A percentile compares a stretch with the other conserved stretches of the same genome.
phyloP scores from a whole-genome alignment of 2,329 filamentous ascomycete genomes.

The Aspergillus floridensis region DNA sequence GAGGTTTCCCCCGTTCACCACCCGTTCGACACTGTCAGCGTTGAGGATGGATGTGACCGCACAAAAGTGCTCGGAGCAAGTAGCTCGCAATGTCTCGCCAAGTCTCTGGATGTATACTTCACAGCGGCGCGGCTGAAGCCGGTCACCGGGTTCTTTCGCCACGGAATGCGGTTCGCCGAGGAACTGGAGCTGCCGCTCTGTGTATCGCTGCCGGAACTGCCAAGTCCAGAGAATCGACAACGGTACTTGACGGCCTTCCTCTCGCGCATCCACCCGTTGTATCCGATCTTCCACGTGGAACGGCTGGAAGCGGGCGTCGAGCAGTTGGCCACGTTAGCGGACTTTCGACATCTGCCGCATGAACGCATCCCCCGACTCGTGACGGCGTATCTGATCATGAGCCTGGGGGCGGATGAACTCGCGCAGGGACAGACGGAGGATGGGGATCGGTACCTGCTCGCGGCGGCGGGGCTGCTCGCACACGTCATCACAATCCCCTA shows the following conservation, averaged over 20 bases:
- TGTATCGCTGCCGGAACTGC: constrained; percentile 10
- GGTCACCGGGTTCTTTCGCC: constrained; percentile 12
- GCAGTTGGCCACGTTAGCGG: neutral
- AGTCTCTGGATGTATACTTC: constrained; percentile 18
- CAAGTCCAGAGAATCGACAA: neutral
- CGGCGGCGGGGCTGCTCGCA: constrained; percentile 10
- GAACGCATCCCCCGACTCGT: constrained; percentile 6
- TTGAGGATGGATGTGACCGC: constrained; percentile 14
- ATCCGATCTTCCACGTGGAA: constrained; percentile 6
- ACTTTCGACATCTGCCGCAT: constrained; percentile 1
- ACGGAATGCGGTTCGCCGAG: constrained; percentile 16
- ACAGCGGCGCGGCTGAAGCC: constrained; percentile 11
- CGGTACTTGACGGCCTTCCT: constrained; percentile 5
- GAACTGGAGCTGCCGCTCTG: constrained; percentile 11
- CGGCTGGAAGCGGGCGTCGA: neutral
- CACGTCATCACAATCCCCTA: constrained; percentile 16
- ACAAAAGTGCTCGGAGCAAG: constrained; percentile 16
- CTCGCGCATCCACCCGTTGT: constrained; percentile 10
- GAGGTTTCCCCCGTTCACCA: constrained; percentile 14
- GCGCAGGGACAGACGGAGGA: constrained; percentile 9
- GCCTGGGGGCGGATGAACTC: constrained; percentile 12
- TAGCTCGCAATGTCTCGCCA: constrained; percentile 18
- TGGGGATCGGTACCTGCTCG: constrained; percentile 12
- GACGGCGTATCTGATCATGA: constrained; percentile 13
- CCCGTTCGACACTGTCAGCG: constrained; percentile 15